A percentile compares a stretch with the other conserved stretches of the same genome.
phyloP scores from a whole-genome alignment of 1,139 yeast genomes.

The Geotrichum armillariae region DNA sequence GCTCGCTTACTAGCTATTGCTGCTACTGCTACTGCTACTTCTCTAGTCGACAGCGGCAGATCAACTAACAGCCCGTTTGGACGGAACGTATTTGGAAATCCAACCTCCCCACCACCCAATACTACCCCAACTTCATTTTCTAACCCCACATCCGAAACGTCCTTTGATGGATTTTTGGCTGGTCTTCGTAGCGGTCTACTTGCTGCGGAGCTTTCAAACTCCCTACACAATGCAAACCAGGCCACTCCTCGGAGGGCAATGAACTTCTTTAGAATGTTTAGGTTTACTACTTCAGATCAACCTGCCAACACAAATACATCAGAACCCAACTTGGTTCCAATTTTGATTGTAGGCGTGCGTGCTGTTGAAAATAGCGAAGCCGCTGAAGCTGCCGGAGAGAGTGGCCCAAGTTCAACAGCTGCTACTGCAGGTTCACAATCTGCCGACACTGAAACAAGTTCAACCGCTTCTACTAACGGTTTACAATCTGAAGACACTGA shows the following conservation, averaged over 20 bases:
- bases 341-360: constrained; percentile 56
- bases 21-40: constrained; percentile 48
- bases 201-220: constrained; percentile 39
- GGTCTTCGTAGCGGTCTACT: constrained; percentile 44
- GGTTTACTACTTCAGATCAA: constrained; percentile 37
- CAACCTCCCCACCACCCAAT: constrained; percentile 1
- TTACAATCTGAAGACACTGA: neutral
- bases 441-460: neutral
- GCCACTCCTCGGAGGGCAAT: constrained; percentile 27
- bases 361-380: constrained; percentile 35
- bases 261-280: constrained; percentile 54
- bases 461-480: neutral
- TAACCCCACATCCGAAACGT: constrained; percentile 23
- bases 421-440: neutral
- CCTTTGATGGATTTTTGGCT: constrained; percentile 44
- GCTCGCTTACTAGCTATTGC: constrained; percentile 48
- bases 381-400: constrained; percentile 2
- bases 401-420: neutral
- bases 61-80: neutral
- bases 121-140: constrained; percentile 8
- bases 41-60: constrained; percentile 39
- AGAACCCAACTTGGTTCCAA: constrained; percentile 46
- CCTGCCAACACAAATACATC: constrained; percentile 3
- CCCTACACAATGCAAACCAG: constrained; percentile 20
- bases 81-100: constrained; percentile 3